phyloP scores from a whole-genome alignment of 2,329 filamentous ascomycete genomes.

The Ophidiomyces ophidiicola region DNA sequence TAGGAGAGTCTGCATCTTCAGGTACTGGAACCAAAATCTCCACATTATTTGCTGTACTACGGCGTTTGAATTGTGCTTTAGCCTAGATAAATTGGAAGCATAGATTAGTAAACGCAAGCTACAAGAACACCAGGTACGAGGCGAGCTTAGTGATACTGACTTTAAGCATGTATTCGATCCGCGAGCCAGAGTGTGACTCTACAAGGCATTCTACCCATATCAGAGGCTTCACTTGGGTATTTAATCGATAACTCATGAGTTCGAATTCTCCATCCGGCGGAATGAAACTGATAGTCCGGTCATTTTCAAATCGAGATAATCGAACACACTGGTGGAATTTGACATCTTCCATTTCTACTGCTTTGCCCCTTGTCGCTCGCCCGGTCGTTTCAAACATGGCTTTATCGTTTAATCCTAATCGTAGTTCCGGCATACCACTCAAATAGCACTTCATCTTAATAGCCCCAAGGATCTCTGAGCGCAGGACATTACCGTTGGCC shows the following conservation, averaged over 20 bases:
- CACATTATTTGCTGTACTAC: conserved; percentile 96
- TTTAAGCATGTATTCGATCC: conserved; percentile 99
- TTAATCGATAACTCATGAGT: conserved; percentile 96
- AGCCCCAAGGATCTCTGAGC: conserved; percentile 90
- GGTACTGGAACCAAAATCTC: conserved; percentile 95
- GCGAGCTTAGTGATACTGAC: conserved; percentile 26
- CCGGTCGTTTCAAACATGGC: conserved; percentile 99
- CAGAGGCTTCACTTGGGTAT: conserved; percentile 94
- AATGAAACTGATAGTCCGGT: conserved; percentile 97
- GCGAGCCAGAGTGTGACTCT: conserved; percentile 84
- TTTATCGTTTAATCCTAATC: conserved; percentile 93
- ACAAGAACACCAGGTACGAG: not conserved
- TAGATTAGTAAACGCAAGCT: not conserved
- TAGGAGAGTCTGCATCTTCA: conserved; percentile 88
- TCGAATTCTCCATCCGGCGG: conserved; percentile 97
- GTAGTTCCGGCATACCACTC: conserved; percentile 92
- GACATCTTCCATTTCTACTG: conserved; percentile 99
- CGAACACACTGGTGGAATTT: conserved; percentile 99
- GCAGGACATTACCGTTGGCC: conserved; percentile 83
- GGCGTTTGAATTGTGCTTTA: conserved; percentile 92
- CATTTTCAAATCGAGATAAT: conserved; percentile 92
- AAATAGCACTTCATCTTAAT: conserved; percentile 99
- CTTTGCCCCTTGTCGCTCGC: conserved; percentile 83
- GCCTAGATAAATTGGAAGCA: conserved; percentile 40
- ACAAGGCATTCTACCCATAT: conserved; percentile 99